Evolutionary conservation across 176 grass and related monocot species (phyloP).

Genomic region (sorghum (Sorghum bicolor)): Sorghum_bicolor_NCBIv3 NC_012879.2:55946501-55947000

Average conservation of each 20-base stretch:
- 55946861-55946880: slow-evolving; percentile 28
- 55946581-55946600: too few species aligned
- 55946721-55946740: not conserved
- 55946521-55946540: too few species aligned
- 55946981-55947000: slow-evolving; percentile 36
- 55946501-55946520: too few species aligned
- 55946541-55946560: too few species aligned
- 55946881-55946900: slow-evolving; percentile 37
- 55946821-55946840: not conserved
- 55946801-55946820: not conserved
- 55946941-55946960: slow-evolving; percentile 16
- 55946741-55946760: not conserved
- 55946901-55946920: slow-evolving; percentile 58
- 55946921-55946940: slow-evolving; percentile 35
- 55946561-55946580: too few species aligned
- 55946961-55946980: slow-evolving; percentile 3
- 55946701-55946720: too few species aligned
- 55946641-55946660: too few species aligned
- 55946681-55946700: too few species aligned
- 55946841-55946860: slow-evolving; percentile 19
- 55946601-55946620: too few species aligned
- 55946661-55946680: too few species aligned
- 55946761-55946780: not conserved
- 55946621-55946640: too few species aligned
- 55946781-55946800: not conserved